A percentile compares a stretch with the other conserved stretches of the same genome.
phyloP scores from a whole-genome alignment of 805 yeast genomes.

The Debaryomyces castellii region DNA sequence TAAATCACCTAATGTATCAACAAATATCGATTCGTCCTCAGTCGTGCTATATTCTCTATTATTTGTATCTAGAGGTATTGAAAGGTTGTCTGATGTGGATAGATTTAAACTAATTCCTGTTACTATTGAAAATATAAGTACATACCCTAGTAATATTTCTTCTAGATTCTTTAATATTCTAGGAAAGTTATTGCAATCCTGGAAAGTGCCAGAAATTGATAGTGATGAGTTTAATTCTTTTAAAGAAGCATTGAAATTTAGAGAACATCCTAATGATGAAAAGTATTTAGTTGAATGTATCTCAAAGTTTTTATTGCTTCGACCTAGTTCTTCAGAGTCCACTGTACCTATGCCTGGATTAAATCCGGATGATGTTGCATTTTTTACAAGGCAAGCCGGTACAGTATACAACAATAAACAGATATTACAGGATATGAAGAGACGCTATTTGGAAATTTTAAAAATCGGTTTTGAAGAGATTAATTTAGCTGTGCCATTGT shows the following conservation, averaged over 20 bases:
- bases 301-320: slow-evolving; percentile 56
- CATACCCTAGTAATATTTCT: slow-evolving; percentile 30
- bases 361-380: slow-evolving; percentile 52
- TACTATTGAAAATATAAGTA: slow-evolving; percentile 47
- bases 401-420: slow-evolving; percentile 49
- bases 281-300: slow-evolving; percentile 47
- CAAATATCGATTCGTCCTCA: slow-evolving; percentile 42
- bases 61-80: slow-evolving; percentile 67
- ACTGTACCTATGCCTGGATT: slow-evolving; percentile 61
- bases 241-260: slow-evolving; percentile 34
- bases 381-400: slow-evolving; percentile 71
- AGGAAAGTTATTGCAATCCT: slow-evolving; percentile 48
- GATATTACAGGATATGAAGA: slow-evolving; percentile 38
- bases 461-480: slow-evolving; percentile 40
- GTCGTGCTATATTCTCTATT: slow-evolving; percentile 64
- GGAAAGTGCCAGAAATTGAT: slow-evolving; percentile 52
- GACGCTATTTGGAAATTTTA: slow-evolving; percentile 34
- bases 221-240: slow-evolving; percentile 37
- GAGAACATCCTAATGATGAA: slow-evolving; percentile 38
- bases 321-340: slow-evolving; percentile 34
- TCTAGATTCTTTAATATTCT: slow-evolving; percentile 65
- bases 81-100: slow-evolving; percentile 44
- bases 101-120: slow-evolving; percentile 45
- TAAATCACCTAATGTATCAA: slow-evolving; percentile 49
- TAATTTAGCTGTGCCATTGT: slow-evolving; percentile 44